These are phyloP conservation scores for Naganishia vaughanmartiniae DNA, from an alignment of 768 basidiomycete genomes.

Conservation along the genomic window DNA sequence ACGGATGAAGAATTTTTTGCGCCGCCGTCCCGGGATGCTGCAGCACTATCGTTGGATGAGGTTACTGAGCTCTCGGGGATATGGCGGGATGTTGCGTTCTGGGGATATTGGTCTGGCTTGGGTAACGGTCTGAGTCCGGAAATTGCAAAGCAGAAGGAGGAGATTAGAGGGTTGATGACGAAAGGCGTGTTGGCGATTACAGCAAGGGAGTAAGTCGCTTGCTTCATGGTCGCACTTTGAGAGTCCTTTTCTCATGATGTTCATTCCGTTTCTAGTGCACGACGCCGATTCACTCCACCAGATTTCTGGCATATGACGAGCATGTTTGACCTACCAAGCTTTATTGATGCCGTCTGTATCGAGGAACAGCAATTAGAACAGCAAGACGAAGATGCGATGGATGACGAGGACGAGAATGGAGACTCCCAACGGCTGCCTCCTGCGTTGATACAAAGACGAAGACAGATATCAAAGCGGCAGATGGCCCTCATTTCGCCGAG, in stretches of 20 bases:
- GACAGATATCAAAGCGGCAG: slow-evolving; percentile 63
- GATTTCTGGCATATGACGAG: slow-evolving; percentile 76
- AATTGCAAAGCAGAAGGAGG: slow-evolving; percentile 58
- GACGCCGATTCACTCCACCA: slow-evolving; percentile 74
- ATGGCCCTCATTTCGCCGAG: slow-evolving; percentile 75
- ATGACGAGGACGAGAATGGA: slow-evolving; percentile 36
- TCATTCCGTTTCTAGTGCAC: slow-evolving; percentile 61
- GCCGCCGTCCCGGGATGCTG: slow-evolving; percentile 1
- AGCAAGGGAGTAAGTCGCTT: slow-evolving; percentile 72
- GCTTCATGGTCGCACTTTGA: background rate
- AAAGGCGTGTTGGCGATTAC: slow-evolving; percentile 76
- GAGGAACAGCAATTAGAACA: slow-evolving; percentile 62
- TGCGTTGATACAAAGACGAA: slow-evolving; percentile 41
- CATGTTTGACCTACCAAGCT: slow-evolving; percentile 64
- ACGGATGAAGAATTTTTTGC: slow-evolving; percentile 97
- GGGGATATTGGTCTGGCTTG: slow-evolving; percentile 68
- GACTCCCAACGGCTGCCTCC: slow-evolving; percentile 24
- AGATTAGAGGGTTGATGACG: slow-evolving; percentile 71
- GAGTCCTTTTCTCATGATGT: background rate
- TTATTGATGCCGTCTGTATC: slow-evolving; percentile 76
- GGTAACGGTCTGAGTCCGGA: slow-evolving; percentile 39
- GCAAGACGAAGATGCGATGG: slow-evolving; percentile 34
- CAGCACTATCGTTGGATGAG: slow-evolving; percentile 75
- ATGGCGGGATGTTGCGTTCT: slow-evolving; percentile 78
- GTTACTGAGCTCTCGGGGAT: slow-evolving; percentile 70